These are phyloP conservation scores for Curvularia hawaiiensis DNA, from an alignment of 2,329 filamentous ascomycete genomes.

Conservation along the genomic window DNA sequence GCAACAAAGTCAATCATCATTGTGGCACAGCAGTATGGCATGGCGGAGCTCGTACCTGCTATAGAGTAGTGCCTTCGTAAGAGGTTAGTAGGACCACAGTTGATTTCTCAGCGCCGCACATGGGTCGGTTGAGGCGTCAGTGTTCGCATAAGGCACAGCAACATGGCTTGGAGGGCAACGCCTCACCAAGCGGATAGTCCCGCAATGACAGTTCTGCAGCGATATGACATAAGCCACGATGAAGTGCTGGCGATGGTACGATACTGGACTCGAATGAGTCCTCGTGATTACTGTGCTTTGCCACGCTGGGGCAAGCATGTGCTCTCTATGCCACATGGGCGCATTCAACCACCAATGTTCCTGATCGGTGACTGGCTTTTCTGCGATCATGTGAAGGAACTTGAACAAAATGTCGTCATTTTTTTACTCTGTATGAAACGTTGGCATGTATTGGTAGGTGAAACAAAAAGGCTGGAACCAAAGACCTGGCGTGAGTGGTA, in stretches of 20 bases:
- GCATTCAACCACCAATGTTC: neutral
- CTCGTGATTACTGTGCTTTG: neutral
- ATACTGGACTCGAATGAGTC: neutral
- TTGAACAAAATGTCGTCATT: neutral
- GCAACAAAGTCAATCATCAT: neutral
- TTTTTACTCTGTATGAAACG: neutral
- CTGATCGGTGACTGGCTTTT: neutral
- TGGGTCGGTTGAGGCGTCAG: slow-evolving; percentile 6
- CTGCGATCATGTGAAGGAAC: neutral
- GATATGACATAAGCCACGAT: neutral
- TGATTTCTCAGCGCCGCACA: neutral
- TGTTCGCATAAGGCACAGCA: slow-evolving; percentile 10
- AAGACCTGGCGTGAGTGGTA: neutral
- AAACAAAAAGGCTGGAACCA: neutral
- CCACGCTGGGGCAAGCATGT: neutral
- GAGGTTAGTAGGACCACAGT: neutral
- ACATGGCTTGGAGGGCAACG: slow-evolving; percentile 8
- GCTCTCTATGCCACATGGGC: slow-evolving; percentile 1
- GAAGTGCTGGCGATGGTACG: neutral
- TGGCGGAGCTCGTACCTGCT: neutral
- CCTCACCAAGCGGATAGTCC: slow-evolving; percentile 10
- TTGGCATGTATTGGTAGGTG: neutral
- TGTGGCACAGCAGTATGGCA: neutral
- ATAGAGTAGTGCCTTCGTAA: neutral
- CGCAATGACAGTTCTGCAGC: slow-evolving; percentile 2